A percentile compares a stretch with the other conserved stretches of the same genome.
Evolutionary conservation across 2,329 filamentous ascomycete species (phyloP).

Genomic region (Stemphylium lycopersici): DNA sequence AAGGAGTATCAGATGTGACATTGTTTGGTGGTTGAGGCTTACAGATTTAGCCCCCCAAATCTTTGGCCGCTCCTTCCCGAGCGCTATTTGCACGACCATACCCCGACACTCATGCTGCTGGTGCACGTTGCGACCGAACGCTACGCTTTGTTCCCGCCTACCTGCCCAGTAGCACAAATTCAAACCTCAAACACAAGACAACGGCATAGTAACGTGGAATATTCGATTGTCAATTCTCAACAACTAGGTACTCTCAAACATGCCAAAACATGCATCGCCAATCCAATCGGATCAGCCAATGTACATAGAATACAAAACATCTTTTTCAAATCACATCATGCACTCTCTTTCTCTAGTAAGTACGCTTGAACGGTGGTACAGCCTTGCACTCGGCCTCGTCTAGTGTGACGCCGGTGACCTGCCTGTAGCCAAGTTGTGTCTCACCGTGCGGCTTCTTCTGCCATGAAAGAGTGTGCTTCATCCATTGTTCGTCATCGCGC

Average conservation of each 20-base stretch:
- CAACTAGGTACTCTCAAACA: conserved; percentile 4
- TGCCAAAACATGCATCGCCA: conserved; percentile 16
- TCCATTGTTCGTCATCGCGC: conserved; percentile 94
- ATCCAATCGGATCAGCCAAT: conserved; percentile 34
- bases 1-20: too few relatives aligned
- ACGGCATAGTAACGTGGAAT: background rate
- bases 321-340: conserved; percentile 3
- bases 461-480: conserved; percentile 98
- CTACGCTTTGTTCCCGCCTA: too few relatives aligned
- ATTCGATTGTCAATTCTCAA: conserved; percentile 1
- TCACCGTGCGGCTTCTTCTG: conserved; percentile 91
- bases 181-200: too few relatives aligned
- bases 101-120: too few relatives aligned
- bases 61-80: too few relatives aligned
- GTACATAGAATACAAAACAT: conserved; percentile 46
- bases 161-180: too few relatives aligned
- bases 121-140: too few relatives aligned
- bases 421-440: conserved; percentile 84
- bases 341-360: conserved; percentile 68
- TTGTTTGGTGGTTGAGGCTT: too few relatives aligned
- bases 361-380: conserved; percentile 95
- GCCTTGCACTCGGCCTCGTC: conserved; percentile 96
- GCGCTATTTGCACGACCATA: too few relatives aligned
- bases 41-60: too few relatives aligned
- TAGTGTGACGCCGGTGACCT: conserved; percentile 80